Base-by-base conservation (phyloP, 257 asterid genomes). In the Schizonepeta tenuifolia region DNA sequence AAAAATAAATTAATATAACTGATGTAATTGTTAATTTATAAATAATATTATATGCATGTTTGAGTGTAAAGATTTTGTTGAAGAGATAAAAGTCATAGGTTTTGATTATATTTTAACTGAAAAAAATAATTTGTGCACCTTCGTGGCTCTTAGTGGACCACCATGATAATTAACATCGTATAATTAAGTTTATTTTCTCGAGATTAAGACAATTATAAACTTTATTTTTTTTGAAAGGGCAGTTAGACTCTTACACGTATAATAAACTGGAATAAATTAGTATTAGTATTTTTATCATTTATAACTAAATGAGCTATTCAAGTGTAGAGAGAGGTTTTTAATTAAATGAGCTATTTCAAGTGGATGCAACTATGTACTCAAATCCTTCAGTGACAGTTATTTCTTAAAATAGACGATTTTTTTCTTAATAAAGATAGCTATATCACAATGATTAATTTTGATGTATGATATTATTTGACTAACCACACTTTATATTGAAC, bases 111-210 rank as follows among this genome's bases (percentile, higher is more conserved):
- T 17, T 28, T 53, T 54, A n/a, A 50, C 35, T 51, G 0, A 59
- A 47, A 28, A 17, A 0, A 21, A 55, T 15, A 3, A 59, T 44
- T 35, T 57, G 1, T 47, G 43, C 4, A 3, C 38, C 57, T 20
- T 9, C 15, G 68, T 57, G 69, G 61, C 47, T 43, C 18, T 66
- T 74, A 57, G 73, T 74, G 78, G 78, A 44, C 24, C 69, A 44
- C 73, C 78, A 67, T 36, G 41, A 56, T 28, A 15, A 15, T 47
- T 10, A 54, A 5, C 21, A n/a, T 51, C 58, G 28, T 8, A 20
- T 20, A n/a, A n/a, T 8, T 9, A 22, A 11, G 0, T 54, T 0
- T 55, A 56, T 24, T 24, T 13, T 11, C 1, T 13, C 20, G 55
- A 5, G 41, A 36, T 36, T 36, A 36, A 7, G 41, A 8, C 41